These are phyloP conservation scores for Micromonas commoda DNA, from an alignment of 139 green algal species.

Conservation along the genomic window DNA sequence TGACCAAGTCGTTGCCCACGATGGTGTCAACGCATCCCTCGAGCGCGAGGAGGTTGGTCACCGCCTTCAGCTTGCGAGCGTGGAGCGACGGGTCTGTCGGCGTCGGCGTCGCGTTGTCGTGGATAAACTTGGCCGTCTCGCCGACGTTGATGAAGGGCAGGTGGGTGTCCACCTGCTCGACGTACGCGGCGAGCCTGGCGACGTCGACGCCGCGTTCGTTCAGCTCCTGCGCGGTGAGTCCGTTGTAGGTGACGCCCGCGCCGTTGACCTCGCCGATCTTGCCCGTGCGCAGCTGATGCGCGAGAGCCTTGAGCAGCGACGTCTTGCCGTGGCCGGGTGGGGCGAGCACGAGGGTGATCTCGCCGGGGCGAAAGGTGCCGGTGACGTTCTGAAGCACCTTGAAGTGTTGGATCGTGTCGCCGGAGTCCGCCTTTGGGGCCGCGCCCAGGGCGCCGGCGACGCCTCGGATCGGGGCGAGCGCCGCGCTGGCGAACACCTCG, in stretches of 20 bases:
- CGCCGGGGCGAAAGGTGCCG: not conserved
- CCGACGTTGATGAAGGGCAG: constrained; percentile 51
- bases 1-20: constrained; percentile 57
- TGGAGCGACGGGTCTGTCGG: constrained; percentile 24
- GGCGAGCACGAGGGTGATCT: constrained; percentile 4
- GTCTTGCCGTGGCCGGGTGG: constrained; percentile 20
- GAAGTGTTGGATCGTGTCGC: not conserved
- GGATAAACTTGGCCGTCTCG: constrained; percentile 70
- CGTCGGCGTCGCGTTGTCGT: constrained; percentile 40
- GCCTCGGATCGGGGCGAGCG: not conserved
- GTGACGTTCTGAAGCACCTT: not conserved
- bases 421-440: not conserved
- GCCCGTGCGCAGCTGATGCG: not conserved
- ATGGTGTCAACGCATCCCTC: constrained; percentile 51
- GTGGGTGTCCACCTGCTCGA: constrained; percentile 51
- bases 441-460: not conserved
- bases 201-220: not conserved
- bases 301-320: constrained; percentile 11
- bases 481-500: not conserved
- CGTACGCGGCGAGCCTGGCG: constrained; percentile 39
- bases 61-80: constrained; percentile 45
- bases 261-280: not conserved
- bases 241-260: not conserved
- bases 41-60: constrained; percentile 50
- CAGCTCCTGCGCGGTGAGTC: not conserved